Base-by-base conservation (phyloP, 306 rosid genomes). In the Vigna trinervia region DNA sequence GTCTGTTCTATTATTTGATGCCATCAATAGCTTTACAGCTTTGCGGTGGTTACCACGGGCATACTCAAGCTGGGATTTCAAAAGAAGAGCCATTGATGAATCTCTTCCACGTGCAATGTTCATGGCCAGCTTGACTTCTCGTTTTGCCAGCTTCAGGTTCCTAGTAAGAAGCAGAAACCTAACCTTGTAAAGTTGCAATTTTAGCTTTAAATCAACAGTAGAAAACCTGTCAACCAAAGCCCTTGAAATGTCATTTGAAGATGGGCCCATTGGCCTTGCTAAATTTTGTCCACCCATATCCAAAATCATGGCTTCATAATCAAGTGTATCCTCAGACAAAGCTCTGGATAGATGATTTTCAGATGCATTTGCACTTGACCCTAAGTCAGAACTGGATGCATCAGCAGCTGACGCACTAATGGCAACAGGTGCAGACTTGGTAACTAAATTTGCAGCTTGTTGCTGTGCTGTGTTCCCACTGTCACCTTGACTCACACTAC, bases 31-130 rank as follows among this genome's bases (percentile, higher is more conserved):
- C 91, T 96, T 96, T 78, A 96, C 90, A 75, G 99, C 98, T 81
- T 96, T 96, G 62, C 97, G 97, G 79, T 91, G 90, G 86, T 92
- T 96, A 73, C 98, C 97, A 71, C 98, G 99, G 54, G 96, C 94
- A 85, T 88, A 96, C 87, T 96, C 97, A 36, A 96, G 93, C 80
- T 96, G 94, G 75, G 99, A 94, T 88, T 96, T 96, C 89, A 96
- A 81, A 69, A 96, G 88, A 79, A 96, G 96, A 75, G 98, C 99
- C 96, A 87, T 88, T 51, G 97, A 87, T 32, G 92, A 91, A 82
- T 96, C 99, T 74, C 88, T 84, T 73, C 93, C 94, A 41, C 94
- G 98, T 84, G 93, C 92, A 48, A 95, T 89, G 87, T 96, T 96
- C 96, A 96, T 90, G 66, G 96, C 97, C 70, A 89, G 84, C 87